phyloP scores from a whole-genome alignment of 2,329 filamentous ascomycete genomes.

The Aspergillus vadensis region DNA sequence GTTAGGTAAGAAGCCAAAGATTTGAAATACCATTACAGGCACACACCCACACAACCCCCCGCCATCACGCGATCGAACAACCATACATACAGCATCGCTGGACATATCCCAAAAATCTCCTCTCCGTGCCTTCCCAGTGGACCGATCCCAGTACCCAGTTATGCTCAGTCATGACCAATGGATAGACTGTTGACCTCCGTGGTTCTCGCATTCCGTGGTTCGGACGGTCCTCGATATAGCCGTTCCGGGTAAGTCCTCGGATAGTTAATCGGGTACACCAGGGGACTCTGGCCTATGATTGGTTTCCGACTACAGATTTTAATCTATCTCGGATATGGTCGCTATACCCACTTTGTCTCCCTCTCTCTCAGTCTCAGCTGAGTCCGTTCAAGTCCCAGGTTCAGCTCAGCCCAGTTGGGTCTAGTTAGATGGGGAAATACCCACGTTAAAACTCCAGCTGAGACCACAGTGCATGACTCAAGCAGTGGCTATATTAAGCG shows the following conservation, averaged over 20 bases:
- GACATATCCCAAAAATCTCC: neutral
- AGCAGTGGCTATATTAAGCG: neutral
- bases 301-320: constrained; percentile 3
- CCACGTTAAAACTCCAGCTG: neutral
- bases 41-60: neutral
- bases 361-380: neutral
- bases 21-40: neutral
- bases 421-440: neutral
- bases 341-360: neutral
- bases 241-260: neutral
- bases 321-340: neutral
- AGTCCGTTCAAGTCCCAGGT: neutral
- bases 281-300: neutral
- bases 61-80: neutral
- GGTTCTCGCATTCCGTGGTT: neutral
- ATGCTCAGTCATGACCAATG: neutral
- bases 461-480: neutral
- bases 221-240: neutral
- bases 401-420: neutral
- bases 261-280: constrained; percentile 9
- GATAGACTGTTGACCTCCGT: neutral
- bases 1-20: neutral
- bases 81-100: neutral
- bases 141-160: neutral
- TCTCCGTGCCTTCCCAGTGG: neutral